Base-by-base conservation (phyloP, 2,329 filamentous ascomycete species). In the Neocatenulostroma microsporum region DNA sequence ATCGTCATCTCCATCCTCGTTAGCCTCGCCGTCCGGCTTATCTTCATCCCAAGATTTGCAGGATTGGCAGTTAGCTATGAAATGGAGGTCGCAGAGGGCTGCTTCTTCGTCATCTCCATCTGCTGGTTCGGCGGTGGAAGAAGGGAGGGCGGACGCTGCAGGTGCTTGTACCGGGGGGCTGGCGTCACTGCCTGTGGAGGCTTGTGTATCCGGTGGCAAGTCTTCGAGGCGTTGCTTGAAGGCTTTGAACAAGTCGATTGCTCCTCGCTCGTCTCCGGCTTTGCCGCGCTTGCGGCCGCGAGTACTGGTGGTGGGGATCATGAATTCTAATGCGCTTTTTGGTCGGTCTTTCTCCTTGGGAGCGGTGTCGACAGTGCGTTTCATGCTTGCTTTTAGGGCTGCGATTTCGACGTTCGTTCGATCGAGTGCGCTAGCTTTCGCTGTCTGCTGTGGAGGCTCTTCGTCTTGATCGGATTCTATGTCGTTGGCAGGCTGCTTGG, bases 61-160 rank as follows among this genome's bases (percentile, higher is more conserved):
- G 29, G 86, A 94, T 57, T 94, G 86, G 60, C 91, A 98, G 52
- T 93, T 84, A 32, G 83, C 84, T 45, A 98, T 93, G 61, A 96
- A 98, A 59, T 98, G 91, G 23, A 98, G 66, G 58, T 96, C 91
- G 56, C 91, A 98, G 3, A 93, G 70, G 33, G 73, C 73, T 3
- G 78, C 80, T 57, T 93, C 85, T 5, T 58, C 55, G 26, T 82
- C 77, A 3, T 80, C 80, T 13, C 72, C 70, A 43, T 42, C 13
- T n/a, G 33, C 10, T 30, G 10, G 11, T 12, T 37, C 29, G 15
- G 21, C 31, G 19, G 30, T 19, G 10, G 27, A 31, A 30, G 35
- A 38, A 5, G 31, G 6, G 12, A 20, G 15, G 11, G 8, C 8
- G 12, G 5, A 21, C 2, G 40, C n/a, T 14, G 32, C n/a, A 17